These are phyloP conservation scores for Nannizziopsis barbatae DNA, from an alignment of 2,329 filamentous ascomycete species.

Conservation along the genomic window DNA sequence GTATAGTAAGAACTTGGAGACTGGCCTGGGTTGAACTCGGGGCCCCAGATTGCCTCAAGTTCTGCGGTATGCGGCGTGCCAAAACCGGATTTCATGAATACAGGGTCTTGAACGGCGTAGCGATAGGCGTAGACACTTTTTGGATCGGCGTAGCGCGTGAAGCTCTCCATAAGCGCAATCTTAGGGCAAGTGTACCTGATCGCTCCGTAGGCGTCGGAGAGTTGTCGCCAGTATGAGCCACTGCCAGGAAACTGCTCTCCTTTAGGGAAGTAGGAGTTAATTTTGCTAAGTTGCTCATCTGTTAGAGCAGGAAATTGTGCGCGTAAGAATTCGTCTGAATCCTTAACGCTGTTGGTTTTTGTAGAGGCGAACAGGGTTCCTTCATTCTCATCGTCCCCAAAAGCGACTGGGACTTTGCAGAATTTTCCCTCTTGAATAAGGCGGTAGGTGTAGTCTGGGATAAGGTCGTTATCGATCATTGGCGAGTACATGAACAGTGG, in stretches of 20 bases:
- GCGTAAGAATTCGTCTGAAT: slow-evolving; percentile 47
- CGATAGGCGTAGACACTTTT: slow-evolving; percentile 54
- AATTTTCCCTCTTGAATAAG: slow-evolving; percentile 42
- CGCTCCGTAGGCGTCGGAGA: slow-evolving; percentile 51
- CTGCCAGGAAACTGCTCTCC: slow-evolving; percentile 37
- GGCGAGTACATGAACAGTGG: slow-evolving; percentile 44
- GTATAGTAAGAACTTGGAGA: slow-evolving; percentile 45
- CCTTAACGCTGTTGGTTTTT: slow-evolving; percentile 36
- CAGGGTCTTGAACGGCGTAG: slow-evolving; percentile 54
- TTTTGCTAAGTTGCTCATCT: slow-evolving; percentile 38
- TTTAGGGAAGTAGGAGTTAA: slow-evolving; percentile 49
- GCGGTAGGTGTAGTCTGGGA: slow-evolving; percentile 40
- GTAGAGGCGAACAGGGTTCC: slow-evolving; percentile 51
- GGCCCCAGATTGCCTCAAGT: slow-evolving; percentile 55
- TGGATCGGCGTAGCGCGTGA: slow-evolving; percentile 22
- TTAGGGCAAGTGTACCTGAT: slow-evolving; percentile 55
- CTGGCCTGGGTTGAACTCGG: slow-evolving; percentile 40
- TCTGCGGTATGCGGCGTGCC: slow-evolving; percentile 61
- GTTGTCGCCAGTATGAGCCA: slow-evolving; percentile 49
- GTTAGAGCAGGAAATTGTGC: slow-evolving; percentile 49
- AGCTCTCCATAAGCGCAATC: slow-evolving; percentile 42
- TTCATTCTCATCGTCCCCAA: slow-evolving; percentile 53
- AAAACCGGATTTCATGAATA: slow-evolving; percentile 41
- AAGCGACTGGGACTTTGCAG: slow-evolving; percentile 44
- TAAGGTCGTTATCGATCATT: slow-evolving; percentile 41